phyloP scores from a whole-genome alignment of 768 basidiomycete genomes.

The Russula virescens region DNA sequence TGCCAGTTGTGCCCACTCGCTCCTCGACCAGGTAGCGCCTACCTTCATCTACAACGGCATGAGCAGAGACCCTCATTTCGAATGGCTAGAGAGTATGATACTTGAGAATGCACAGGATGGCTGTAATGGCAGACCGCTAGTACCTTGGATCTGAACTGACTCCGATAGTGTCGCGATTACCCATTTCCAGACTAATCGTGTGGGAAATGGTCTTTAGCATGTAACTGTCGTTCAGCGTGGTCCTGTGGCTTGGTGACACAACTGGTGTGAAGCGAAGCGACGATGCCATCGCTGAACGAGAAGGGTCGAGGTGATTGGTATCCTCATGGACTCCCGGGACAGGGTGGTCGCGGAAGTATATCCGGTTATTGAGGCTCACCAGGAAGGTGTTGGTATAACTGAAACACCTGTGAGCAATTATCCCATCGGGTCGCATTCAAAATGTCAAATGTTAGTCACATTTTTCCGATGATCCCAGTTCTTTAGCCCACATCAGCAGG shows the following conservation, averaged over 20 bases:
- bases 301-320: background rate
- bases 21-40: background rate
- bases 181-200: background rate
- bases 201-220: background rate
- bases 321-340: background rate
- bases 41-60: background rate
- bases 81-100: background rate
- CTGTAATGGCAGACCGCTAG: background rate
- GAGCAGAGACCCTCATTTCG: too few species aligned
- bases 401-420: background rate
- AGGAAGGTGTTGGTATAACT: constrained; percentile 28
- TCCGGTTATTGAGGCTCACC: constrained; percentile 27
- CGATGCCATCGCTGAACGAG: background rate
- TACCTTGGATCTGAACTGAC: background rate
- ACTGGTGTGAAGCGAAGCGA: background rate
- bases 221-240: background rate
- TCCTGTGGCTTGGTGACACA: background rate
- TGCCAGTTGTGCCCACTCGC: too few species aligned
- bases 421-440: background rate
- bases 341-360: constrained; percentile 17
- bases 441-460: constrained; percentile 5
- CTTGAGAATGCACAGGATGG: background rate
- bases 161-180: background rate
- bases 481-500: constrained; percentile 10
- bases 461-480: constrained; percentile 24